Base-by-base conservation (phyloP, 2,329 filamentous ascomycete species). In the Paracamarosporium sp. region DNA sequence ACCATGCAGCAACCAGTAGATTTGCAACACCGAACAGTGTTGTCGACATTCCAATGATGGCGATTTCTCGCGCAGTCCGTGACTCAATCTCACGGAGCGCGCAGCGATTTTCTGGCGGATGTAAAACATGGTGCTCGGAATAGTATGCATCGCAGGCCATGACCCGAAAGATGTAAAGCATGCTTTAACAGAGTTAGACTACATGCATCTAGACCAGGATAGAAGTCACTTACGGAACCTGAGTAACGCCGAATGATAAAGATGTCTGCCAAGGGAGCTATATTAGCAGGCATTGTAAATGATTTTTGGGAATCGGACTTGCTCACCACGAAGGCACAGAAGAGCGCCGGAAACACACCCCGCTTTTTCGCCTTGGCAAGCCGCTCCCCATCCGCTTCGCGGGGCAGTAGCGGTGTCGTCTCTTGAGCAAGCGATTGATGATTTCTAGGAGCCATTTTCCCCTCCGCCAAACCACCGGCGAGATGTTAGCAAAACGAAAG, bases 111-210 rank as follows among this genome's bases (percentile, higher is more conserved):
- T 79, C 79, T 4, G 72, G 65, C 1, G 80, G 81, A 9, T 76
- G 64, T 53, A 30, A 57, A 0, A 82, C 80, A 12, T 83, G 80
- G 65, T 90, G 84, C 2, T 78, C 78, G 33, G 81, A 77, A 74
- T 91, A 92, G 71, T 87, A 92, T 50, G 84, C 82, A 53, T 91
- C 86, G 74, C 89, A 92, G 48, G 86, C 87, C 88, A 91, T 91
- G 1, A 90, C 70, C 56, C 87, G 86, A 65, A 91, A 90, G 24
- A 88, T 86, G 72, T 89, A 90, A 44, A 90, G 73, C 5, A 84
- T 70, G 40, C 59, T 58, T n/a, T 30, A 22, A 36, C 22, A 24
- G n/a, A 15, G 25, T 47, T 35, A 36, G 25, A 41, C 27, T 41
- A n/a, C 20, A 17, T 38, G 25, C 35, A 31, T 35, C 11, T 3